Conservation (phyloP, 2,329 filamentous ascomycete genomes). For the Aspergillus fijiensis region DNA sequence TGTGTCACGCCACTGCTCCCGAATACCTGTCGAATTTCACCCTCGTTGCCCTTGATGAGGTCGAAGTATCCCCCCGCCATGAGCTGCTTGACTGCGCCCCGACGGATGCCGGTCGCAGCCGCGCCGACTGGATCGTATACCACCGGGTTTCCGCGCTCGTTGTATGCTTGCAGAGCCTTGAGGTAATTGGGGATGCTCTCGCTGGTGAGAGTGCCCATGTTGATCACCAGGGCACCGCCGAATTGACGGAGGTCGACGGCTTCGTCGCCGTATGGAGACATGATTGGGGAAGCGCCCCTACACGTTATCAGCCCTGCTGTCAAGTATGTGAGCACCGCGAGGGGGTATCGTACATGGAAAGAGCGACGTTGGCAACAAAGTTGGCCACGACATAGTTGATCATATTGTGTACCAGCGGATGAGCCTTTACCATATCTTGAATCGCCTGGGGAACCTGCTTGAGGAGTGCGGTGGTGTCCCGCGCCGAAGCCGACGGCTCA, state of each 20-base stretch:
- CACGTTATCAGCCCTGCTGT: slow-evolving; percentile 16
- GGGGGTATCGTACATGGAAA: slow-evolving; percentile 57
- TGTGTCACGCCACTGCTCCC: slow-evolving; percentile 63
- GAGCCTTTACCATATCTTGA: slow-evolving; percentile 58
- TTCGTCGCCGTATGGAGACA: slow-evolving; percentile 85
- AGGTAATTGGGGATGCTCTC: slow-evolving; percentile 71
- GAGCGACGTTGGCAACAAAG: slow-evolving; percentile 85
- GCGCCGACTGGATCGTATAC: slow-evolving; percentile 89
- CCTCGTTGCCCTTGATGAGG: slow-evolving; percentile 91
- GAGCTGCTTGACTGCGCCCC: slow-evolving; percentile 68
- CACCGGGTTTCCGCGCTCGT: slow-evolving; percentile 69
- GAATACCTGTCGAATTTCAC: slow-evolving; percentile 74
- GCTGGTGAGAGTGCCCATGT: slow-evolving; percentile 88
- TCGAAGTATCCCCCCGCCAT: slow-evolving; percentile 74
- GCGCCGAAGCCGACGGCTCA: slow-evolving; percentile 26
- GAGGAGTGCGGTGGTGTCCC: slow-evolving; percentile 31
- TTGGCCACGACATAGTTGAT: slow-evolving; percentile 96
- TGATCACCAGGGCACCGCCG: slow-evolving; percentile 78
- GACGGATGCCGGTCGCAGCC: slow-evolving; percentile 74
- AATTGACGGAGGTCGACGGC: slow-evolving; percentile 75
- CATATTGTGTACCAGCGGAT: slow-evolving; percentile 91
- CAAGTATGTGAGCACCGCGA: not conserved
- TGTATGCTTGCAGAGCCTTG: slow-evolving; percentile 77
- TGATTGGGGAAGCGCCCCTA: slow-evolving; percentile 82
- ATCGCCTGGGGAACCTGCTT: slow-evolving; percentile 53